phyloP scores from a whole-genome alignment of 768 basidiomycete species.

The Termitomyces sp. region DNA sequence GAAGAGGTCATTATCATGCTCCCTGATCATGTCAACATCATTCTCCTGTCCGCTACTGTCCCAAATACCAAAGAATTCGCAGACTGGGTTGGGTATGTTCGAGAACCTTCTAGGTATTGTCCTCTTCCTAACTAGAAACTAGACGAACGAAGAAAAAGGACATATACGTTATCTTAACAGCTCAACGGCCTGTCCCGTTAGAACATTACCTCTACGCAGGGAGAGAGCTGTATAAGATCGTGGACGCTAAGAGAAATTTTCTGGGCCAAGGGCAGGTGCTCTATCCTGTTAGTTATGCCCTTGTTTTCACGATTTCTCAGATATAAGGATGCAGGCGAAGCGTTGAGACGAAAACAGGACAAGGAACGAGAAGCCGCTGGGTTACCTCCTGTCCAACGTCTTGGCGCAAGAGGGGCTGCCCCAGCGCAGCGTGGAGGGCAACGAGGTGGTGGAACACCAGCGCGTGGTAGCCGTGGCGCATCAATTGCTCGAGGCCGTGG shows the following conservation, averaged over 20 bases:
- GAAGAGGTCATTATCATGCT: conserved; percentile 99
- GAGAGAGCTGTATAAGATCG: conserved; percentile 89
- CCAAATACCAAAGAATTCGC: conserved; percentile 98
- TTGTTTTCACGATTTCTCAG: conserved; percentile 30
- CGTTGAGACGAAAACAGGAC: conserved; percentile 90
- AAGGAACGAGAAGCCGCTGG: conserved; percentile 97
- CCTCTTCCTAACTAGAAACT: conserved; percentile 6
- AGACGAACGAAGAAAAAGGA: conserved; percentile 99
- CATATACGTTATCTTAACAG: conserved; percentile 97
- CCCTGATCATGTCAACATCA: conserved; percentile 97
- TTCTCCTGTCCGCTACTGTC: conserved; percentile 93
- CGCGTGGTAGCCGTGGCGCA: conserved; percentile 35
- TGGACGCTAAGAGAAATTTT: conserved; percentile 76
- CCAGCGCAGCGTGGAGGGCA: conserved; percentile 52
- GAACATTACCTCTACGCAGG: conserved; percentile 97
- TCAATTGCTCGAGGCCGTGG: conserved; percentile 31
- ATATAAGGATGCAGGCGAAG: conserved; percentile 87
- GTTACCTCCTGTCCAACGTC: conserved; percentile 75
- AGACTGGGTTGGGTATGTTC: conserved; percentile 93
- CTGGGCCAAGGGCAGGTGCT: conserved; percentile 57
- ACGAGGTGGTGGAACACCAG: conserved; percentile 38
- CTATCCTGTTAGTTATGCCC: background rate
- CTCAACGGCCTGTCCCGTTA: conserved; percentile 92
- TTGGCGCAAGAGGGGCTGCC: conserved; percentile 74
- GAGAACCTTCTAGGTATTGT: background rate